phyloP scores from a whole-genome alignment of 768 basidiomycete genomes.

The Mycena maculata region DNA sequence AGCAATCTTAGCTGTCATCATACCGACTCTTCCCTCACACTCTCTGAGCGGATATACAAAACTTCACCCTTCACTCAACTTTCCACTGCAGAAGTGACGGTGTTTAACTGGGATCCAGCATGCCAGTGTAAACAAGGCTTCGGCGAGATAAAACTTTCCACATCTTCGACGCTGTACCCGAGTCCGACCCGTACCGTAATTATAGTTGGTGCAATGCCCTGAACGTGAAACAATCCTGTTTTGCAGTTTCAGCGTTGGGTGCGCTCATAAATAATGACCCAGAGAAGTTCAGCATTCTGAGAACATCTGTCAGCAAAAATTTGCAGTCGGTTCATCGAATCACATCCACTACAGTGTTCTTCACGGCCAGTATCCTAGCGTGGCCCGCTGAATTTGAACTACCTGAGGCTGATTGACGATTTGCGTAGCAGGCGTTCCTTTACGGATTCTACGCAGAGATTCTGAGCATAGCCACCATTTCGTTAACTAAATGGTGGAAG shows the following conservation, averaged over 20 bases:
- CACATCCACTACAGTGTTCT: conserved; percentile 2
- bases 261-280: background rate
- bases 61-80: conserved; percentile 6
- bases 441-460: conserved; percentile 10
- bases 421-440: conserved; percentile 4
- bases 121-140: conserved; percentile 7
- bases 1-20: conserved; percentile 13
- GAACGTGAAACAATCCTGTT: too few species aligned
- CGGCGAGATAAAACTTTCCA: conserved; percentile 7
- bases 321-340: background rate
- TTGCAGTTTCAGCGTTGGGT: background rate
- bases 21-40: conserved; percentile 13
- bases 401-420: conserved; percentile 9
- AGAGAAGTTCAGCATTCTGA: conserved; percentile 15
- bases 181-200: conserved; percentile 7
- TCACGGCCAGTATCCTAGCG: background rate
- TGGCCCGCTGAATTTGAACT: background rate
- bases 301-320: conserved; percentile 8
- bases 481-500: too few species aligned
- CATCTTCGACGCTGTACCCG: conserved; percentile 3
- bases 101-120: conserved; percentile 8
- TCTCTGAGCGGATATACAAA: conserved; percentile 10
- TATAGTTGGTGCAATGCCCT: conserved; percentile 16
- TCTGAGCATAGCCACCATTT: conserved; percentile 14
- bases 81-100: conserved; percentile 4